These are phyloP conservation scores for Erysimum pusillum DNA, from an alignment of 441 rosid genomes.

Conservation along the genomic window DNA sequence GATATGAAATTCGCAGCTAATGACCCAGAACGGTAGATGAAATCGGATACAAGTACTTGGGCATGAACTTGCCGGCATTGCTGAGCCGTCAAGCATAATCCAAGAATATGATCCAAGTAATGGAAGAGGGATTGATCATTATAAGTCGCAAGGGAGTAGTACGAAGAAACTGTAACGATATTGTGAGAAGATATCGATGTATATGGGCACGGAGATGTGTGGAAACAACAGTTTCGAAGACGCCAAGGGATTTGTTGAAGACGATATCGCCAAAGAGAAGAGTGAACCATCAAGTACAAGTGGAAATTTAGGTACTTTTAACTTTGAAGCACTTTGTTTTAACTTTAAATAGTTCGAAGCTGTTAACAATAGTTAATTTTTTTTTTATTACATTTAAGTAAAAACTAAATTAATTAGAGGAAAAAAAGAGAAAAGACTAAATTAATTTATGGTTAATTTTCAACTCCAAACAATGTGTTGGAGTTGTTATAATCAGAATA, in stretches of 20 bases:
- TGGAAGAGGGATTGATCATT: slow-evolving; percentile 43
- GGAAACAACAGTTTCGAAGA: slow-evolving; percentile 29
- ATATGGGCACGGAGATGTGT: slow-evolving; percentile 24
- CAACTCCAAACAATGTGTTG: no score
- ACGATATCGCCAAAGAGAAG: slow-evolving; percentile 42
- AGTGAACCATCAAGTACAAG: slow-evolving; percentile 35
- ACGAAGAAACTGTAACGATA: slow-evolving; percentile 23
- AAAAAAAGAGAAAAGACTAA: no score
- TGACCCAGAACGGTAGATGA: slow-evolving; percentile 52
- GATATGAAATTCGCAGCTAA: slow-evolving; percentile 61
- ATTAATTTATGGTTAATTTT: neutral
- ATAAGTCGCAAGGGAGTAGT: slow-evolving; percentile 15
- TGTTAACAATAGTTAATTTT: neutral
- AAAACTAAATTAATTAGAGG: neutral
- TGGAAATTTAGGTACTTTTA: neutral
- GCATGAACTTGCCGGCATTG: slow-evolving; percentile 59
- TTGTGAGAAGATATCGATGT: slow-evolving; percentile 20
- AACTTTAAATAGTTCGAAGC: neutral
- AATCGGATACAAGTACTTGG: slow-evolving; percentile 50
- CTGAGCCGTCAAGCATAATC: slow-evolving; percentile 45
- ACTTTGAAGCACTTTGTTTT: neutral
- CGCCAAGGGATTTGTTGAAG: slow-evolving; percentile 29
- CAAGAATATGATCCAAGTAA: slow-evolving; percentile 55
- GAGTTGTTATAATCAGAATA: neutral
- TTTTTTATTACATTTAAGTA: neutral